Conservation (phyloP, 192 early-diverging fungal genomes). For the Coemansia aciculifera region DNA sequence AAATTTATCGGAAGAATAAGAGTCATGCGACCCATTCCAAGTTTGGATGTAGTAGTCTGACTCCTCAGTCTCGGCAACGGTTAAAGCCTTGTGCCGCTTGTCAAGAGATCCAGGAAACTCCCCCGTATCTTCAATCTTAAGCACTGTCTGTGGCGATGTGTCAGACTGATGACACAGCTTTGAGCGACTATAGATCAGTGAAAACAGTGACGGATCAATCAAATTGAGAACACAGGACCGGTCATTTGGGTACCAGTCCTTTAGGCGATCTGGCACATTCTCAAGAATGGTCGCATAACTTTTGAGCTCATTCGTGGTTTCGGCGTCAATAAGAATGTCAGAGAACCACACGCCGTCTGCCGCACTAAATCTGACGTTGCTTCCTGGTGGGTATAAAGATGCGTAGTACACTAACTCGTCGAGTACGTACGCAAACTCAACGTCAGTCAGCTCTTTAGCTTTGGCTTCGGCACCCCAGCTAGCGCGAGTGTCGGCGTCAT, state of each 20-base stretch:
- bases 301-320: too few species aligned
- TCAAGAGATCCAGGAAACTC: too few species aligned
- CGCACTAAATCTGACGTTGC: too few species aligned
- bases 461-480: conserved; percentile 4
- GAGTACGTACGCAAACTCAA: conserved; percentile 14
- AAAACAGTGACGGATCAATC: too few species aligned
- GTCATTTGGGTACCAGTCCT: conserved; percentile 57
- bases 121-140: too few species aligned
- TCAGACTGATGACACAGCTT: too few species aligned
- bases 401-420: conserved; percentile 29
- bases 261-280: background rate
- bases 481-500: background rate
- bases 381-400: background rate
- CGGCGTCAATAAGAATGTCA: too few species aligned
- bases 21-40: background rate
- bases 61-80: background rate
- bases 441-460: conserved; percentile 6
- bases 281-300: background rate
- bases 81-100: background rate
- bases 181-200: too few species aligned
- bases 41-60: background rate
- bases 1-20: conserved; percentile 11
- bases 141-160: too few species aligned
- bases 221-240: conserved; percentile 41
- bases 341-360: too few species aligned